Conservation (phyloP, 2,329 filamentous ascomycete species). For the Ambrosiella xylebori region DNA sequence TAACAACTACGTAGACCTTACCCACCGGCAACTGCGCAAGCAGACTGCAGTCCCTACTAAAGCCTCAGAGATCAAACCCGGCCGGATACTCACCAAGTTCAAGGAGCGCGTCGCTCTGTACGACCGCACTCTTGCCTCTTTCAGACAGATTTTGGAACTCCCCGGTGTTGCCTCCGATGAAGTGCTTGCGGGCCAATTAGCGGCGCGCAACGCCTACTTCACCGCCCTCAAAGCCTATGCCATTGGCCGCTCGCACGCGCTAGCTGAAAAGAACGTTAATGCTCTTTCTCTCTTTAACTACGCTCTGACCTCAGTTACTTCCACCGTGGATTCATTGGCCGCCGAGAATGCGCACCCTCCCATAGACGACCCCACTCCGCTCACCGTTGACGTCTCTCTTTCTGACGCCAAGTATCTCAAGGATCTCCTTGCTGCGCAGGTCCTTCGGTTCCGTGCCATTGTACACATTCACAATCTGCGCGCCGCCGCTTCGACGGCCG, state of each 20-base stretch:
- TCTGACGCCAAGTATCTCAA: conserved; percentile 42
- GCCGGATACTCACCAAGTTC: conserved; percentile 60
- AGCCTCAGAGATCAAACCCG: conserved; percentile 41
- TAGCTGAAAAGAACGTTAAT: conserved; percentile 55
- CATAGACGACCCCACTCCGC: conserved; percentile 27
- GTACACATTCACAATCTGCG: conserved; percentile 61
- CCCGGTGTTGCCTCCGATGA: conserved; percentile 78
- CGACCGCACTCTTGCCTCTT: conserved; percentile 75
- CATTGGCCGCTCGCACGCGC: conserved; percentile 66
- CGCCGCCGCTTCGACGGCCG: conserved; percentile 28
- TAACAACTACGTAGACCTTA: conserved; percentile 29
- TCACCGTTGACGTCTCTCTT: conserved; percentile 49
- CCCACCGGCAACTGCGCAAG: conserved; percentile 31
- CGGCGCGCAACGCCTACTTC: conserved; percentile 68
- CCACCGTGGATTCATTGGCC: conserved; percentile 28
- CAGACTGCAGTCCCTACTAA: conserved; percentile 26
- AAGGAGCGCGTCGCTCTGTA: conserved; percentile 81
- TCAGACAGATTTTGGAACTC: conserved; percentile 78
- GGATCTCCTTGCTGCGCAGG: conserved; percentile 47
- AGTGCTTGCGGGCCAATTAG: conserved; percentile 58
- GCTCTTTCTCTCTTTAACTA: conserved; percentile 72
- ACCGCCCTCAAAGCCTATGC: conserved; percentile 73
- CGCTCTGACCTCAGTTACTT: conserved; percentile 41
- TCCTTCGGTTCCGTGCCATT: conserved; percentile 68
- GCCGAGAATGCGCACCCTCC: conserved; percentile 16